phyloP scores from a whole-genome alignment of 495 filamentous ascomycete genomes.

The Emericellopsis terricola region DNA sequence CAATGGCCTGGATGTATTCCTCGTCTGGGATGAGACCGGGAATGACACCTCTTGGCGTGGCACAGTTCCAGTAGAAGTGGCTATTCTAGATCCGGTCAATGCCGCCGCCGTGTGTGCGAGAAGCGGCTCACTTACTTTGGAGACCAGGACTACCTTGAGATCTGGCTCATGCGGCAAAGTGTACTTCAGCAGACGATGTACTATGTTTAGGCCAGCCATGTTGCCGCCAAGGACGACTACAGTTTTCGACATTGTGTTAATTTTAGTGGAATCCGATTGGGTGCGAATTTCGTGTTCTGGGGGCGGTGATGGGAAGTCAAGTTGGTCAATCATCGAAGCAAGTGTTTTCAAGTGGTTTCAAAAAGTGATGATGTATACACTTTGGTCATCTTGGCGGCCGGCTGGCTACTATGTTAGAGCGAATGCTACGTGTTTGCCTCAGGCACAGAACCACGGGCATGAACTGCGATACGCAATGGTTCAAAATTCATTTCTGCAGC shows the following conservation, averaged over 20 bases:
- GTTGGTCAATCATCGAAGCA: constrained; percentile 1
- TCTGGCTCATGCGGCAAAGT: constrained; percentile 14
- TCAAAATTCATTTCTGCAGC: too few relatives aligned
- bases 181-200: constrained; percentile 34
- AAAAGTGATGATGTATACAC: background rate
- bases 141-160: constrained; percentile 26
- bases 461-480: too few relatives aligned
- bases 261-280: too few relatives aligned
- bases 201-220: constrained; percentile 28
- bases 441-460: too few relatives aligned
- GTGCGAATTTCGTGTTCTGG: background rate
- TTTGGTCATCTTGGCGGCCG: background rate
- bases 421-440: too few relatives aligned
- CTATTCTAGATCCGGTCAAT: constrained; percentile 18
- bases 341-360: background rate
- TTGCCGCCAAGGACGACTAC: constrained; percentile 38
- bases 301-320: constrained; percentile 1
- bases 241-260: constrained; percentile 17
- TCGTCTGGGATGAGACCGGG: constrained; percentile 26
- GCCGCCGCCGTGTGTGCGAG: constrained; percentile 10
- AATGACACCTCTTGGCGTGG: constrained; percentile 34
- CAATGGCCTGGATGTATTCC: constrained; percentile 27
- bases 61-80: constrained; percentile 40
- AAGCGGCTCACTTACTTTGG: constrained; percentile 17
- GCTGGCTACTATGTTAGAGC: background rate